Percentiles rank a stretch among this genome's conserved stretches.
Conservation (phyloP, 2,329 filamentous ascomycete species). For the Trichoderma breve region DNA sequence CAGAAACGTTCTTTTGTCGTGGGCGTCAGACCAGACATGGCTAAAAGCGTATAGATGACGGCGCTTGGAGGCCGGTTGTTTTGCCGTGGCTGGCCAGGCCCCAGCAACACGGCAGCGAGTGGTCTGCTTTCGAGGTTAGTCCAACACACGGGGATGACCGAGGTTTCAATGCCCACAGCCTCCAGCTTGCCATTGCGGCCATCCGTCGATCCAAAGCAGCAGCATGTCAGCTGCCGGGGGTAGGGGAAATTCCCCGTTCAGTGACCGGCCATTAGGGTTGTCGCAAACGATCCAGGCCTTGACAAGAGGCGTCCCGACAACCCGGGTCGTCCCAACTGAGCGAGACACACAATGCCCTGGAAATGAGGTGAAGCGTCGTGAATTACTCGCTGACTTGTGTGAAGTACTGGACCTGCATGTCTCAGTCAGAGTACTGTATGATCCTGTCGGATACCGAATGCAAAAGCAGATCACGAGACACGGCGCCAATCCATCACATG, state of each 20-base stretch:
- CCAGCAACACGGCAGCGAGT: slow-evolving; percentile 5
- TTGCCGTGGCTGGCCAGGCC: slow-evolving; percentile 10
- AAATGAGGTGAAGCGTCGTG: slow-evolving; percentile 4
- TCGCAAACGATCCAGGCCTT: not conserved
- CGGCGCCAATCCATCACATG: not conserved
- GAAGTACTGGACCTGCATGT: not conserved
- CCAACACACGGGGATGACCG: slow-evolving; percentile 18
- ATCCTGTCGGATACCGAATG: not conserved
- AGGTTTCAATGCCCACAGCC: slow-evolving; percentile 7
- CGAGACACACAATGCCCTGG: slow-evolving; percentile 3
- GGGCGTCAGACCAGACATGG: slow-evolving; percentile 7
- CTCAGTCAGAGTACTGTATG: slow-evolving; percentile 12
- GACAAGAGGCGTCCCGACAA: slow-evolving; percentile 17
- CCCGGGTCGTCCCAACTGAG: slow-evolving; percentile 14
- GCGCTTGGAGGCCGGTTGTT: slow-evolving; percentile 9
- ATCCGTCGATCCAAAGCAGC: slow-evolving; percentile 11
- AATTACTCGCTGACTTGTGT: not conserved
- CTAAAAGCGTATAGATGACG: not conserved
- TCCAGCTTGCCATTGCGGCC: not conserved
- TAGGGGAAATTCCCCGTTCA: not conserved
- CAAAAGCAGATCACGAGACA: slow-evolving; percentile 16
- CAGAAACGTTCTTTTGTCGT: not conserved
- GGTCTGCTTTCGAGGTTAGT: not conserved
- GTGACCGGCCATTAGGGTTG: not conserved
- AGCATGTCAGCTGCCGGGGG: not conserved